Percentiles rank a stretch among this genome's conserved stretches.
phyloP scores from a whole-genome alignment of 2,329 filamentous ascomycete genomes.

The Diaporthe australafricana region DNA sequence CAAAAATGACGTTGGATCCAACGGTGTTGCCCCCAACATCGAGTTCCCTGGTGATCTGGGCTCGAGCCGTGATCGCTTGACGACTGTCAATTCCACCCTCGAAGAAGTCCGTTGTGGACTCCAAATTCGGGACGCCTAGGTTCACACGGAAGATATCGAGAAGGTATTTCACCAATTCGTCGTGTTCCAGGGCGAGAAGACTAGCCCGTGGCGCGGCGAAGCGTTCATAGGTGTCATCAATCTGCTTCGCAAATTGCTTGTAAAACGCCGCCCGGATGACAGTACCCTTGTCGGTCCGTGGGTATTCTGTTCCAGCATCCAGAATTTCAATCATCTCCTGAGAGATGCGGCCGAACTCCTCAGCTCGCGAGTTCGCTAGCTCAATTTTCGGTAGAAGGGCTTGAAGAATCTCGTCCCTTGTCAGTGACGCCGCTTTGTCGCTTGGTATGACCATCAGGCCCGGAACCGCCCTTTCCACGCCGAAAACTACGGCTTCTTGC shows the following conservation, averaged over 20 bases:
- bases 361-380: slow-evolving; percentile 60
- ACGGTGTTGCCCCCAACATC: slow-evolving; percentile 40
- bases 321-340: slow-evolving; percentile 64
- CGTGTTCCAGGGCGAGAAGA: slow-evolving; percentile 1
- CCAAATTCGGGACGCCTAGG: slow-evolving; percentile 35
- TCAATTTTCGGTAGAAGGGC: slow-evolving; percentile 62
- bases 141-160: slow-evolving; percentile 41
- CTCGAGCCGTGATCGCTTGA: slow-evolving; percentile 43
- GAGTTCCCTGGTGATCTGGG: slow-evolving; percentile 42
- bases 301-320: slow-evolving; percentile 55
- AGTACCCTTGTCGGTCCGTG: slow-evolving; percentile 66
- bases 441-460: slow-evolving; percentile 66
- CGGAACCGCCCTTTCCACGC: slow-evolving; percentile 61
- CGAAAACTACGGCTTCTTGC: slow-evolving; percentile 68
- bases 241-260: slow-evolving; percentile 57
- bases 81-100: slow-evolving; percentile 45
- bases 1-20: slow-evolving; percentile 47
- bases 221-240: slow-evolving; percentile 56
- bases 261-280: slow-evolving; percentile 65
- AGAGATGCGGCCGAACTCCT: slow-evolving; percentile 64
- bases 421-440: slow-evolving; percentile 49
- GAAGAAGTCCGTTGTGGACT: slow-evolving; percentile 44
- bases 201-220: slow-evolving; percentile 38
- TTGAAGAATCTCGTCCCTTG: slow-evolving; percentile 57
- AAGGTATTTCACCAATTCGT: slow-evolving; percentile 35